A percentile compares a stretch with the other conserved stretches of the same genome.
phyloP scores from a whole-genome alignment of 495 filamentous ascomycete genomes.

The Neurospora tetraspora region DNA sequence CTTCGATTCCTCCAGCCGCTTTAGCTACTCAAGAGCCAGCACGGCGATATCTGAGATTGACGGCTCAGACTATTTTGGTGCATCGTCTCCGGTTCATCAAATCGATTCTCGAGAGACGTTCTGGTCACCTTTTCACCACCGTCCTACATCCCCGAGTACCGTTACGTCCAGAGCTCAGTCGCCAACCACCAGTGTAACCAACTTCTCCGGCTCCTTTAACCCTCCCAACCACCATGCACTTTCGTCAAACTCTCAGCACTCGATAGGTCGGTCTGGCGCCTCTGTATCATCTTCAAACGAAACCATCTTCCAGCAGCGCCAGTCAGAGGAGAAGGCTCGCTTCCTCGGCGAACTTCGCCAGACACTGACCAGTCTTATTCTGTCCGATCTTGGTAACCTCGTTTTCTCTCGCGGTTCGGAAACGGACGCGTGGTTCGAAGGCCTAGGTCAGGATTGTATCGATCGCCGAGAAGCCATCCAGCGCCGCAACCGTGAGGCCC shows the following conservation, averaged over 20 bases:
- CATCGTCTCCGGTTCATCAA: slow-evolving; percentile 56
- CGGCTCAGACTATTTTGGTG: slow-evolving; percentile 59
- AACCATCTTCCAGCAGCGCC: slow-evolving; percentile 45
- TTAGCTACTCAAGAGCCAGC: slow-evolving; percentile 44
- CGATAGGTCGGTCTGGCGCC: slow-evolving; percentile 38
- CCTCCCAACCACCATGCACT: slow-evolving; percentile 29
- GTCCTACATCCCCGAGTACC: slow-evolving; percentile 50
- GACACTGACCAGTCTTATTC: slow-evolving; percentile 68
- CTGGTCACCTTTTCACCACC: slow-evolving; percentile 72
- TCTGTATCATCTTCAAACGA: slow-evolving; percentile 47
- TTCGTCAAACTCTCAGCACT: slow-evolving; percentile 30
- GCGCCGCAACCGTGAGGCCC: slow-evolving; percentile 29
- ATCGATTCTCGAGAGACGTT: slow-evolving; percentile 75
- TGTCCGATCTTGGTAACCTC: slow-evolving; percentile 81
- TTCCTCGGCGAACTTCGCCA: slow-evolving; percentile 73
- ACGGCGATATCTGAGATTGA: slow-evolving; percentile 54
- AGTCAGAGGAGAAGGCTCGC: slow-evolving; percentile 42
- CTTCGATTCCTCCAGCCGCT: slow-evolving; percentile 53
- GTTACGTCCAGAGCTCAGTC: slow-evolving; percentile 46
- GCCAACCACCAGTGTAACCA: slow-evolving; percentile 44
- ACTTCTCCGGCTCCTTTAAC: slow-evolving; percentile 35
- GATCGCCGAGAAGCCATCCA: slow-evolving; percentile 61
- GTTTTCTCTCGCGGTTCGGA: slow-evolving; percentile 83
- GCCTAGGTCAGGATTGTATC: slow-evolving; percentile 65
- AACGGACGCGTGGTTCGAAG: slow-evolving; percentile 85